Base-by-base conservation (phyloP, 441 rosid species). In the Erodium chrysanthum region DNA sequence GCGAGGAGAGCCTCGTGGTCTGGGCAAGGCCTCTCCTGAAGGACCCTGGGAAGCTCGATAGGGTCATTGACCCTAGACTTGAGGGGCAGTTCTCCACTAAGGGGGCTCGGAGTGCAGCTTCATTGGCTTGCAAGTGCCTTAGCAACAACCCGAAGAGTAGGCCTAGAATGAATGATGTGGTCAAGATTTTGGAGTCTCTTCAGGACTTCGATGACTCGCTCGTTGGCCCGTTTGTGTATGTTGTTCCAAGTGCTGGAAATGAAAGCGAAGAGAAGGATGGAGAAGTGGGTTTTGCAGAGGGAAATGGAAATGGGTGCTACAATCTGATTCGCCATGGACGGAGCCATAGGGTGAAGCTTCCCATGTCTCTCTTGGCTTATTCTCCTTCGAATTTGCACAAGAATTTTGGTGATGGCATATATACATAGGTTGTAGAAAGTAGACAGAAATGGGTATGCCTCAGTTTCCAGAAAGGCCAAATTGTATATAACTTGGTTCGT, bases 71-170 rank as follows among this genome's bases (percentile, higher is more conserved):
- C 74, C 86, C 85, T 0, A 81, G 90, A 70, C 83, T 87, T 14
- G 92, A 87, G 77, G 88, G 86, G 2, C 92, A 84, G 65, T 87
- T 82, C 80, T 87, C 92, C 0, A 89, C 82, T 70, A 69, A 71
- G 0, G 90, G 84, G 1, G 88, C 88, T 0, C 74, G 72, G 56
- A 85, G 82, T 73, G 92, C 92, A 4, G 87, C 90, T 0, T 73
- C 80, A 21, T 71, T 87, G 76, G 92, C 92, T 17, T 87, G 82
- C 68, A 81, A 15, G 69, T 87, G 90, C 75, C 83, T 87, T 46
- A 84, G 92, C 66, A 81, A 87, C 59, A 71, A 88, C 66, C 84
- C 88, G 0, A 87, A 85, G 80, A 79, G 71, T 59, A 76, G 92
- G 46, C 92, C 92, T 0, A 65, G 76, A 48, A 87, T 85, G 84